Evolutionary conservation across 352 stramenopile species (phyloP), one percentile per base, ranked within the genome.

Genomic region (Blastocystis hominis): DNA sequence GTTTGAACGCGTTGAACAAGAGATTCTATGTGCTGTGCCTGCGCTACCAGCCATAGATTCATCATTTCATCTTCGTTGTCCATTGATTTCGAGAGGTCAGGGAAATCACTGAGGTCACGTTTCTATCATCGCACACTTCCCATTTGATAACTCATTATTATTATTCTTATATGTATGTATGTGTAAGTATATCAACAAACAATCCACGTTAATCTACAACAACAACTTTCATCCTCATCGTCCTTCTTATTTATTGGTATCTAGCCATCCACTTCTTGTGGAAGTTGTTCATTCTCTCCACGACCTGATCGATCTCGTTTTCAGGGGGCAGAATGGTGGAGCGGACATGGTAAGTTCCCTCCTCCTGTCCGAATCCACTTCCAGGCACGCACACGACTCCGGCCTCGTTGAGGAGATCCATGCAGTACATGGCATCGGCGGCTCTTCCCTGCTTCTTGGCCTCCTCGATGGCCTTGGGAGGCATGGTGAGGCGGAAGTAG

Each of bases 281-380:
- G 91, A 98, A 98, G 86, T 93, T 92, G 88, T 91, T 91, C 42
- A 98, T 97, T 68, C 93, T 93, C 89, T 96, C 92, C 59, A 98
- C 95, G 88, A 98, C 95, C 86, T 94, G 90, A 63, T 96, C 93
- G 75, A 98, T 95, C 66, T 95, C 92, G 15, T 97, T 94, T 89
- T 98, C 95, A 0, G 95, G 92, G n/a, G 96, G 96, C 86, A 99
- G 90, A 88, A 99, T 98, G 54, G 97, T 99, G 15, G 96, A 98
- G 68, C 97, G 94, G 90, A 99, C 98, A 91, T 98, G 96, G 92
- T 93, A 98, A 86, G 96, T 97, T 69, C 95, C 96, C 47, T 94
- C 91, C 87, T 95, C 91, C 91, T 99, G 96, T 36, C 93, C 95
- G 91, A 99, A 99, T 34, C 97, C 97, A 88, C 93, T 97, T 70